Conservation (phyloP, 148 eudicot genomes). For the Gaultheria prostrata region DNA sequence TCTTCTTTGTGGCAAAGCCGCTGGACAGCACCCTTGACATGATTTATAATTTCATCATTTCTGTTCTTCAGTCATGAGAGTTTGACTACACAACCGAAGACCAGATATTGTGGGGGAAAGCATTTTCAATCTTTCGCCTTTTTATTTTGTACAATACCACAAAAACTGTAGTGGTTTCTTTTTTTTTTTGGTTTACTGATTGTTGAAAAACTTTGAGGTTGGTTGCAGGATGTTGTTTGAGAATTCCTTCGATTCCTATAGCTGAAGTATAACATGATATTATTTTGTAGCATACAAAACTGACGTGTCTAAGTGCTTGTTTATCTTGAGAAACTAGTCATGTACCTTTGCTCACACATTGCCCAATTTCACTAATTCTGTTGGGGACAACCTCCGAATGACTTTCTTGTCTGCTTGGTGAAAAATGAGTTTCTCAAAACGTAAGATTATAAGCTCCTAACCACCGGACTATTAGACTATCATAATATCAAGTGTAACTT, state of each 20-base stretch:
- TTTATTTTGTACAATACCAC: not conserved
- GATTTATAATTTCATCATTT: not conserved
- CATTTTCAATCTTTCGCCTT: not conserved
- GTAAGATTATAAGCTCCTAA: not conserved
- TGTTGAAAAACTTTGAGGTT: not conserved
- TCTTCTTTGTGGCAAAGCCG: conserved; percentile 53
- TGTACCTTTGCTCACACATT: not conserved
- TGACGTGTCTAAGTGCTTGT: not conserved
- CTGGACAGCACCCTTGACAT: conserved; percentile 31
- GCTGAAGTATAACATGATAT: not conserved
- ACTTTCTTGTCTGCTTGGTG: not conserved
- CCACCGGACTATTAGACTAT: too few relatives aligned
- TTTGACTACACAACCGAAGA: conserved; percentile 16
- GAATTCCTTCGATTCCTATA: not conserved
- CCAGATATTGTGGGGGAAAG: not conserved
- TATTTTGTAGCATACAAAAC: not conserved
- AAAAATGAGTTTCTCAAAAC: not conserved
- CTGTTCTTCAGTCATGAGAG: conserved; percentile 21
- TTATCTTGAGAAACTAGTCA: not conserved
- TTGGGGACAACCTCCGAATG: not conserved
- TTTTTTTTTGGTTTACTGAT: not conserved
- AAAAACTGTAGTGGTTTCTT: not conserved
- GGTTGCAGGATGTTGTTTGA: not conserved
- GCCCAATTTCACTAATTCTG: not conserved
- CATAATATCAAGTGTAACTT: too few relatives aligned